Conservation (phyloP, 1,284 basidiomycete genomes). For the Abortiporus biennis region DNA sequence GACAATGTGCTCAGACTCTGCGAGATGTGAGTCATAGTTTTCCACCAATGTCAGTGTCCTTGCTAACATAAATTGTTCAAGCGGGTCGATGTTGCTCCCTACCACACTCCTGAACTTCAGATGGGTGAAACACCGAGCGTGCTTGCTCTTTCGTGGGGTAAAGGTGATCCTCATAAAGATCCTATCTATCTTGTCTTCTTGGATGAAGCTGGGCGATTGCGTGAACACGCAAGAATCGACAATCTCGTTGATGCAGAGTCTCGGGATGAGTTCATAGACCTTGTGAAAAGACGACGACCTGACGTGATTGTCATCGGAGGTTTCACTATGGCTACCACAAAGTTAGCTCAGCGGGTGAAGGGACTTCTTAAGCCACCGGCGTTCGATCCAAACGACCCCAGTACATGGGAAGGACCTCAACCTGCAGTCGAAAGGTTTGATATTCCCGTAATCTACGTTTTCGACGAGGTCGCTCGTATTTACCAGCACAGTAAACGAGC, state of each 20-base stretch:
- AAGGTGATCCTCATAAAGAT: constrained; percentile 90
- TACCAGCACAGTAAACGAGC: constrained; percentile 92
- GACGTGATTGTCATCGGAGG: constrained; percentile 91
- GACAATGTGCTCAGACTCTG: constrained; percentile 60
- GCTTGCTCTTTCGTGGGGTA: constrained; percentile 91
- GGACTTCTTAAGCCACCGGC: constrained; percentile 25
- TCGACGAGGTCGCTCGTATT: constrained; percentile 90
- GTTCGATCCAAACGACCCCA: neutral
- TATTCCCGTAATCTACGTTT: constrained; percentile 79
- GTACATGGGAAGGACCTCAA: constrained; percentile 12
- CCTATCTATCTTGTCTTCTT: constrained; percentile 82
- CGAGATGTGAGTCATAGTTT: constrained; percentile 50
- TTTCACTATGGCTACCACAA: constrained; percentile 77
- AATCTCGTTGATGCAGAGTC: constrained; percentile 71
- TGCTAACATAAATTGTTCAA: constrained; percentile 24
- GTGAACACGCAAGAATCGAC: constrained; percentile 86
- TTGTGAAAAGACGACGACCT: constrained; percentile 79
- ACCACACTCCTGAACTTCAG: constrained; percentile 52
- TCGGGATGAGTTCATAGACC: constrained; percentile 72
- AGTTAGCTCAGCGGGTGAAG: constrained; percentile 63
- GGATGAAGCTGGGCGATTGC: constrained; percentile 84
- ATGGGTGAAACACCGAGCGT: constrained; percentile 78
- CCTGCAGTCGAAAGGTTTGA: constrained; percentile 26
- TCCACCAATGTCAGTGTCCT: neutral
- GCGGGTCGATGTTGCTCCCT: constrained; percentile 76